Base-by-base conservation (phyloP, 2,329 filamentous ascomycete species). In the Scorias spongiosa region DNA sequence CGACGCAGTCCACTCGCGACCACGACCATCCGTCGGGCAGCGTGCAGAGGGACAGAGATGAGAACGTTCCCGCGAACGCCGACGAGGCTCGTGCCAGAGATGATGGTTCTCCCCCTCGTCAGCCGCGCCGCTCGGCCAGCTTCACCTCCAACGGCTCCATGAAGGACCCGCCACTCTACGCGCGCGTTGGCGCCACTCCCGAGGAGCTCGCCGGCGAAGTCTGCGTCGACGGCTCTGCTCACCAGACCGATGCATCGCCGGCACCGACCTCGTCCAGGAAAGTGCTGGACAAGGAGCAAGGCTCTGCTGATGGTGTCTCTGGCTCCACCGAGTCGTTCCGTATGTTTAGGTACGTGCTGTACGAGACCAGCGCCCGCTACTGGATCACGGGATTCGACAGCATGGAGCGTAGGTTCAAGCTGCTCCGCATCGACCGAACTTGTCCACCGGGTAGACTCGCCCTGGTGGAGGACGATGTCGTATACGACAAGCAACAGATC, bases 281-380 rank as follows among this genome's bases (percentile, higher is more conserved):
- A 26, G 20, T 26, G 20, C 7, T 26, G 20, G 20, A 26, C 20
- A 28, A 40, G 11, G 38, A 11, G 17, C 38, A 40, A 12, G 12
- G 5, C 11, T 5, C 12, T 5, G 10, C 4, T 10, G 38, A 18
- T 5, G 17, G 2, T 18, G 38, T 17, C 38, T 17, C 38, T 11
- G 17, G 18, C 11, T 5, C 12, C 12, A 18, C 38, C 12, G 11
- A 14, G 18, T 28, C 38, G 17, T 40, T 40, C 48, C 51, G 59
- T 11, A 94, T 98, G 86, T 87, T 95, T 68, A 93, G 91, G 57
- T 96, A 94, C 63, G 91, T 84, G n/a, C 68, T 98, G 17, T 96
- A 98, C 63, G 91, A 98, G 67, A 98, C 91, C 2, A 84, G 85
- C 10, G 86, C 81, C 44, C 77, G 86, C 42, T 98, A 91, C 63